phyloP scores from a whole-genome alignment of 306 rosid species.

The Quercus variabilis region DNA sequence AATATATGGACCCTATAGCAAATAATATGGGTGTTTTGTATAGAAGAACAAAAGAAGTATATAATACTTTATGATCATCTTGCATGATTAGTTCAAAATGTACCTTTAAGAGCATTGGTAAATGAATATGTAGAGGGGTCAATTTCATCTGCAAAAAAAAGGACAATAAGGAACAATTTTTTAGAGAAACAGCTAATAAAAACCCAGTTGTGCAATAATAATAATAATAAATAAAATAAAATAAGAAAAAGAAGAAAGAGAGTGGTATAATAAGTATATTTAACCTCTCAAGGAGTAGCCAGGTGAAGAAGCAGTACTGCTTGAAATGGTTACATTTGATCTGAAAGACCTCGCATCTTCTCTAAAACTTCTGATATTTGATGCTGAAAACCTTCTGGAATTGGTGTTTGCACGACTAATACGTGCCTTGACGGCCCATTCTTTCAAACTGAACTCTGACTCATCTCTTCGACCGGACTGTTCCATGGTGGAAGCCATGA shows the following conservation, averaged over 20 bases:
- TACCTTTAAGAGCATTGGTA: slow-evolving; percentile 84
- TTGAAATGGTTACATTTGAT: slow-evolving; percentile 76
- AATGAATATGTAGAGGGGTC: slow-evolving; percentile 94
- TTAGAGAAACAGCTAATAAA: neutral
- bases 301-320: slow-evolving; percentile 86
- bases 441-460: slow-evolving; percentile 64
- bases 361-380: slow-evolving; percentile 77
- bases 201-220: neutral
- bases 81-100: neutral
- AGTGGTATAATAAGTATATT: too few species aligned
- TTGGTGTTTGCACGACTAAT: slow-evolving; percentile 51
- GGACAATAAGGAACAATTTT: neutral
- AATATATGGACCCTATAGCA: too few species aligned
- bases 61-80: too few species aligned
- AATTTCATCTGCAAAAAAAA: slow-evolving; percentile 63
- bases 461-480: slow-evolving; percentile 49
- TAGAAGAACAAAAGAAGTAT: neutral
- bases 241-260: too few species aligned
- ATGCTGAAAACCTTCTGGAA: slow-evolving; percentile 79
- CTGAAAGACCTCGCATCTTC: slow-evolving; percentile 81
- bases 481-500: slow-evolving; percentile 49
- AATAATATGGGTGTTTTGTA: too few species aligned
- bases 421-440: slow-evolving; percentile 57
- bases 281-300: slow-evolving; percentile 74
- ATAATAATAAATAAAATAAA: neutral